Percentiles rank a stretch among this genome's conserved stretches.
Conservation (phyloP, 2,329 filamentous ascomycete genomes). For the Lachnellula occidentalis region DNA sequence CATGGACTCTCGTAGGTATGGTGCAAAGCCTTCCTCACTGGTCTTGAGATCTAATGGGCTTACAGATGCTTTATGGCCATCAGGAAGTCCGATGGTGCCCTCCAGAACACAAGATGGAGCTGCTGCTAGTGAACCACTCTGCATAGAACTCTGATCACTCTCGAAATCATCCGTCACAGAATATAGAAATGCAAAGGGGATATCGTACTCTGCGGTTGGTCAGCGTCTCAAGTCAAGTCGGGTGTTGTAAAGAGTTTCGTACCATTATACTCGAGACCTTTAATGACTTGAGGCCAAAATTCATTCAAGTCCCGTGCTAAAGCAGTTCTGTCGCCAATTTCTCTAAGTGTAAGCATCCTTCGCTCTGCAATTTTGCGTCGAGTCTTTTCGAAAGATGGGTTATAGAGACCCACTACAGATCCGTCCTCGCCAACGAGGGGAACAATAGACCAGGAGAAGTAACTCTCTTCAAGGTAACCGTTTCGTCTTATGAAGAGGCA, state of each 20-base stretch:
- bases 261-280: constrained; percentile 65
- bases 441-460: constrained; percentile 78
- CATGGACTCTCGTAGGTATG: constrained; percentile 72
- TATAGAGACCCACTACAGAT: constrained; percentile 69
- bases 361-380: constrained; percentile 71
- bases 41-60: constrained; percentile 61
- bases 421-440: constrained; percentile 71
- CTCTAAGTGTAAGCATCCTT: constrained; percentile 71
- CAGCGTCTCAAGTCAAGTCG: not conserved
- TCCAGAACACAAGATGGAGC: constrained; percentile 64
- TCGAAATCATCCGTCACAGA: constrained; percentile 67
- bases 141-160: constrained; percentile 65
- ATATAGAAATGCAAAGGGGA: constrained; percentile 73
- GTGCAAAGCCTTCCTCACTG: constrained; percentile 68
- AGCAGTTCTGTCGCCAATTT: constrained; percentile 71
- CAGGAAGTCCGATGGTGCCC: constrained; percentile 63
- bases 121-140: constrained; percentile 59
- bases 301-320: constrained; percentile 64
- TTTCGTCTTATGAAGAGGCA: constrained; percentile 66
- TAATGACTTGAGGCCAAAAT: constrained; percentile 68
- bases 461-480: constrained; percentile 70
- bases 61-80: constrained; percentile 56
- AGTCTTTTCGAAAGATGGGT: constrained; percentile 78
- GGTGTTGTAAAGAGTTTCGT: not conserved
- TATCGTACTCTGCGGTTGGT: constrained; percentile 49